phyloP scores from a whole-genome alignment of 192 early-diverging fungal species.

The Coemansia sp. region DNA sequence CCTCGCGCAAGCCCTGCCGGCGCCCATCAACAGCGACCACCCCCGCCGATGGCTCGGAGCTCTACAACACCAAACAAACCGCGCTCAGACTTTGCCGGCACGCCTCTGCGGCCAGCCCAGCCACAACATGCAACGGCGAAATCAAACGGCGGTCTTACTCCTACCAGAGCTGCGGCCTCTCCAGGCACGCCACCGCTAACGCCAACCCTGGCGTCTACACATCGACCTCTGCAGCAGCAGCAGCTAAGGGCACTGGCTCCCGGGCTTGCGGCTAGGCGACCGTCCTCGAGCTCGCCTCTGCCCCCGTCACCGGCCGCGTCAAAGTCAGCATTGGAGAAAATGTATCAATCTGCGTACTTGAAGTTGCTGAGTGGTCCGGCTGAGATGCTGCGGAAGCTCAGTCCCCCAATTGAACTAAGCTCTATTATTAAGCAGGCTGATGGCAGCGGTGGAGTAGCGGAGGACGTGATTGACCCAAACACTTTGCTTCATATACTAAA shows the following conservation, averaged over 20 bases:
- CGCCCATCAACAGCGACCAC: not conserved
- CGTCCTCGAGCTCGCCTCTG: not conserved
- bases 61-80: not conserved
- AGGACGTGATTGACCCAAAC: not conserved
- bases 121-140: not conserved
- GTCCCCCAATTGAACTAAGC: constrained; percentile 37
- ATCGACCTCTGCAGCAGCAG: not conserved
- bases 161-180: not conserved
- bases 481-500: constrained; percentile 35
- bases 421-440: constrained; percentile 6
- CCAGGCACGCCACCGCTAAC: constrained; percentile 1
- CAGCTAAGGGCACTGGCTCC: constrained; percentile 1
- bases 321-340: constrained; percentile 33
- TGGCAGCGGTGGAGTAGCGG: not conserved
- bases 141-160: not conserved
- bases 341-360: constrained; percentile 49
- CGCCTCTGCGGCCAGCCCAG: not conserved
- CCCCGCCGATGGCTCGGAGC: not conserved
- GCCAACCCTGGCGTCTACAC: not conserved
- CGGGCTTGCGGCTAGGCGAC: not conserved
- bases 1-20: no score
- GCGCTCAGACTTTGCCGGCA: not conserved
- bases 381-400: constrained; percentile 28
- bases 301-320: not conserved
- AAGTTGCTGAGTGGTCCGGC: constrained; percentile 34